These are phyloP conservation scores for Hypoxylon trugodes DNA, from an alignment of 495 filamentous ascomycete genomes.

Conservation along the genomic window DNA sequence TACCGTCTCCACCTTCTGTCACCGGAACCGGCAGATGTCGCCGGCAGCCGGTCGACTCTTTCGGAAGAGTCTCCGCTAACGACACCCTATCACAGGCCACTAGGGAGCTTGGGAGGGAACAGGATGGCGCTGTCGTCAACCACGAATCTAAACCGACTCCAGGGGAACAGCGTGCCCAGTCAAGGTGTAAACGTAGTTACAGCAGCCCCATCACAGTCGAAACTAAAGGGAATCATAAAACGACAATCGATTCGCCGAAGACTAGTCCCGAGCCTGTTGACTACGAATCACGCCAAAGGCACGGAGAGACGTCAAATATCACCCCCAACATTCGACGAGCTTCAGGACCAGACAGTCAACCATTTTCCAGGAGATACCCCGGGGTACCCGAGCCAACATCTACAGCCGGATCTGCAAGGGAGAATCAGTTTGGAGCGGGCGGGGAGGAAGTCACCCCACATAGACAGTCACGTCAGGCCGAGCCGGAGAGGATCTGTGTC, in stretches of 20 bases:
- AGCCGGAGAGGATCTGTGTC: constrained; percentile 50
- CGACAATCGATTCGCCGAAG: constrained; percentile 31
- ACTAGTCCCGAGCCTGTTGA: constrained; percentile 30
- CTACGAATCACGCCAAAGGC: constrained; percentile 21
- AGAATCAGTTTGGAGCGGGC: constrained; percentile 19
- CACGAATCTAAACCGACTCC: constrained; percentile 22
- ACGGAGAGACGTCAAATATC: constrained; percentile 31
- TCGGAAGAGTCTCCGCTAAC: constrained; percentile 21
- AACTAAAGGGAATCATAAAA: constrained; percentile 40
- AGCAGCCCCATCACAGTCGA: constrained; percentile 48
- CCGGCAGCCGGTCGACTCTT: constrained; percentile 24
- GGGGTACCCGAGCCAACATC: constrained; percentile 13
- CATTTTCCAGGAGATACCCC: constrained; percentile 14
- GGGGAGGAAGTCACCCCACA: background rate
- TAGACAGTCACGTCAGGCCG: constrained; percentile 10
- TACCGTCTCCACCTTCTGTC: constrained; percentile 37
- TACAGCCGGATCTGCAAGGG: constrained; percentile 5
- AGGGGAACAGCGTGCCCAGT: constrained; percentile 7
- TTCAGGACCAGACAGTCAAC: constrained; percentile 31
- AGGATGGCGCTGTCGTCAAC: constrained; percentile 16
- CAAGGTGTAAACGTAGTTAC: constrained; percentile 30
- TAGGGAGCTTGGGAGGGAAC: constrained; percentile 10
- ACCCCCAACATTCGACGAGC: constrained; percentile 36
- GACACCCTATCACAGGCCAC: constrained; percentile 15
- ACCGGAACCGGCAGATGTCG: constrained; percentile 15